Evolutionary conservation across 2,329 filamentous ascomycete genomes (phyloP).

Genomic region (Rhynchosporium agropyri): DNA sequence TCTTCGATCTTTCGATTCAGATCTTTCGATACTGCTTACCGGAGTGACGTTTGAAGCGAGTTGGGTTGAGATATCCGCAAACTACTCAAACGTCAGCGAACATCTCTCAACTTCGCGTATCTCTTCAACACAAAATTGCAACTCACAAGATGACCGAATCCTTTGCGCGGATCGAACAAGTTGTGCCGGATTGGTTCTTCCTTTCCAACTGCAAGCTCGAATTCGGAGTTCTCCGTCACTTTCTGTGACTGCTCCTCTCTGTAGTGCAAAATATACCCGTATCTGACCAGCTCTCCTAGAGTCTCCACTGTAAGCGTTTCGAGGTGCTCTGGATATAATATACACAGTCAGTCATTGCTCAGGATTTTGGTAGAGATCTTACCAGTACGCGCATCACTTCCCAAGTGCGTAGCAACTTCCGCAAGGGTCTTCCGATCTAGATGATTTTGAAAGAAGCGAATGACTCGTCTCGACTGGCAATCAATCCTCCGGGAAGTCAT

Average conservation of each 20-base stretch:
- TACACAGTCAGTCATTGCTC: not conserved
- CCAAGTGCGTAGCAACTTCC: conserved; percentile 7
- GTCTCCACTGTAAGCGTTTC: not conserved
- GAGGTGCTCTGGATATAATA: not conserved
- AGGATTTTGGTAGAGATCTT: not conserved
- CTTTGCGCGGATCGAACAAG: not conserved
- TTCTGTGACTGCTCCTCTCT: not conserved
- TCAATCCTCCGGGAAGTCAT: not conserved
- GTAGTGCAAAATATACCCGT: not conserved
- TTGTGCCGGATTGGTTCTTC: not conserved
- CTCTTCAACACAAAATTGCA: not conserved
- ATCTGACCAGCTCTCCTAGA: not conserved
- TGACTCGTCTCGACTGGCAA: conserved; percentile 1
- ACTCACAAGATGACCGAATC: conserved; percentile 5
- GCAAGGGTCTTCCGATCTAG: not conserved
- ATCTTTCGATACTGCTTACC: not conserved
- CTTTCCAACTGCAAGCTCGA: not conserved
- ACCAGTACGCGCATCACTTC: not conserved
- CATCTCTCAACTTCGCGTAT: not conserved
- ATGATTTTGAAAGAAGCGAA: conserved; percentile 10
- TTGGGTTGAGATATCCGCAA: not conserved
- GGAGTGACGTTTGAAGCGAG: not conserved
- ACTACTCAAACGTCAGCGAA: conserved; percentile 1
- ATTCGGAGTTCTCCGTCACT: not conserved
- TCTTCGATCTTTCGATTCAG: too few relatives aligned